phyloP scores from a whole-genome alignment of 768 basidiomycete genomes.

The Boletellus ananas region DNA sequence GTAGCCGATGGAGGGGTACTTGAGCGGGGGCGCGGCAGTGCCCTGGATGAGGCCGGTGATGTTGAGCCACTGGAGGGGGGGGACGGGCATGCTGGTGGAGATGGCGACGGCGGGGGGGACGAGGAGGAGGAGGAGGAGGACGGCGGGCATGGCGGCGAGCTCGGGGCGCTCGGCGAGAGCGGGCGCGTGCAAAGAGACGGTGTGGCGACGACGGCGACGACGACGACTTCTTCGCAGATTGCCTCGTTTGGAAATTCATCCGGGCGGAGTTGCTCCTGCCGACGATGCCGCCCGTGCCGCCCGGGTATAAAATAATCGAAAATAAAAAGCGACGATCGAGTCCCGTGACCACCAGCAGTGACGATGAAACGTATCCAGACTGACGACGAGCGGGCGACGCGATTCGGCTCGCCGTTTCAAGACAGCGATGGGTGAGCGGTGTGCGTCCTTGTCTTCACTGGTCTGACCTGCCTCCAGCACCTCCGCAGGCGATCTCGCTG shows the following conservation, averaged over 20 bases:
- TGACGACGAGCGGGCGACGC: conserved; percentile 27
- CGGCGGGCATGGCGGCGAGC: conserved; percentile 3
- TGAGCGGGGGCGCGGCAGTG: conserved; percentile 54
- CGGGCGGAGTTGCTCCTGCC: conserved; percentile 10
- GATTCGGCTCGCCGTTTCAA: conserved; percentile 22
- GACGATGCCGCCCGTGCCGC: neutral
- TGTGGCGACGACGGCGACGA: neutral
- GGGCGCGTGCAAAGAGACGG: conserved; percentile 16
- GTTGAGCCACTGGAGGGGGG: conserved; percentile 61
- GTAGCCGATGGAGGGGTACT: conserved; percentile 67
- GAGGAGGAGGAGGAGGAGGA: conserved; percentile 13
- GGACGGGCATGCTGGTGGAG: conserved; percentile 46
- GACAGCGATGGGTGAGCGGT: conserved; percentile 23
- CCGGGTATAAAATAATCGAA: neutral
- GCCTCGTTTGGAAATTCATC: conserved; percentile 8
- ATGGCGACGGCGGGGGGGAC: conserved; percentile 35
- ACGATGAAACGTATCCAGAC: conserved; percentile 35
- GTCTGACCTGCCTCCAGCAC: conserved; percentile 27
- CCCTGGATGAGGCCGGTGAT: conserved; percentile 55
- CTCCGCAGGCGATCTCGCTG: conserved; percentile 45
- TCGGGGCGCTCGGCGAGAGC: conserved; percentile 28
- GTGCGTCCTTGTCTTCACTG: conserved; percentile 7
- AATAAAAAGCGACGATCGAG: too few species aligned
- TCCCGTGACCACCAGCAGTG: neutral
- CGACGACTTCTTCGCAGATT: conserved; percentile 13